Percentiles rank a stretch among this genome's conserved stretches.
Evolutionary conservation across 108 stramenopile genomes (phyloP).

Genomic region (Schizochytrium sp.): DNA sequence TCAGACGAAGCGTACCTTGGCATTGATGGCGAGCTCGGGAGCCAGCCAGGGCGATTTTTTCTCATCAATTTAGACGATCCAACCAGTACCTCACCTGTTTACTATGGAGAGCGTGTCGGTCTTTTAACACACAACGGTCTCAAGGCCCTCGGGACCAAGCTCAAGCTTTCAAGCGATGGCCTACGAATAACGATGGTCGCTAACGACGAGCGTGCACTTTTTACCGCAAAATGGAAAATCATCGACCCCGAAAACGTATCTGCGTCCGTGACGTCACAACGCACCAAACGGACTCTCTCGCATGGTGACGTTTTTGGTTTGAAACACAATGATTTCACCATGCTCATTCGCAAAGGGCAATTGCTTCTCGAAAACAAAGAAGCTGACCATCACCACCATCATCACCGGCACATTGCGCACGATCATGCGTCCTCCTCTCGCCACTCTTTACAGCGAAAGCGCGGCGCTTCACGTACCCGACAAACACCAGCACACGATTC

Average conservation of each 20-base stretch:
- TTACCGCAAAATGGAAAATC: neutral
- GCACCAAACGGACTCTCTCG: neutral
- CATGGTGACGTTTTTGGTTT: neutral
- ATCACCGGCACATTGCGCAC: neutral
- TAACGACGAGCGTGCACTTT: neutral
- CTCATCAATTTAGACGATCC: conserved; percentile 2
- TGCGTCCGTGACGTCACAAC: neutral
- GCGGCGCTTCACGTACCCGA: no score
- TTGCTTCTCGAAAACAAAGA: neutral
- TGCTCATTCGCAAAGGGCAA: neutral
- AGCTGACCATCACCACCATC: neutral
- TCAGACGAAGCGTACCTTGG: neutral
- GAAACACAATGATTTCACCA: neutral
- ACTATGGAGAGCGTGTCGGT: neutral
- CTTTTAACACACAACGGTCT: neutral
- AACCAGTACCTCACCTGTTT: neutral
- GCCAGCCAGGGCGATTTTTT: neutral
- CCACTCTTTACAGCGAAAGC: no score
- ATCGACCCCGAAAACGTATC: neutral
- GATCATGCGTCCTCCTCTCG: no score
- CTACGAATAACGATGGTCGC: neutral
- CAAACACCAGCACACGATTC: no score
- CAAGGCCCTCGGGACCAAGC: neutral
- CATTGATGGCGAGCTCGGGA: neutral
- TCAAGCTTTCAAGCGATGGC: neutral